These are phyloP conservation scores for Coemansia sp. DNA, from an alignment of 192 early-diverging fungal genomes.

Conservation along the genomic window DNA sequence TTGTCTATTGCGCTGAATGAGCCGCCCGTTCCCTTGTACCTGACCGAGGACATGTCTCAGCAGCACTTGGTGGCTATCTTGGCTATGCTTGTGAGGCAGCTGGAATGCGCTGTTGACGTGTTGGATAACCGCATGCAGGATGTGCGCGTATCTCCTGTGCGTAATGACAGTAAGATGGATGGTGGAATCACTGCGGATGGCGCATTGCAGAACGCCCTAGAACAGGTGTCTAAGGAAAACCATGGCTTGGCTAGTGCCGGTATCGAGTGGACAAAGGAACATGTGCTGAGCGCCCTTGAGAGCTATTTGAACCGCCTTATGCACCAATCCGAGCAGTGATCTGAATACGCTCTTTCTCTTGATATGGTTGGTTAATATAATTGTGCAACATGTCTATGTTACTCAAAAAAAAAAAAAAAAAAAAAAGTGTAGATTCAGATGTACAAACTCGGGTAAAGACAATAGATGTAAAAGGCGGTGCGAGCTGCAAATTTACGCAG, in stretches of 20 bases:
- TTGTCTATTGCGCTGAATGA: constrained; percentile 43
- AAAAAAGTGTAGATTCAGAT: not conserved
- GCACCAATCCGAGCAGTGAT: not conserved
- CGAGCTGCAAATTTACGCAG: constrained; percentile 42
- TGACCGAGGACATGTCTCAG: constrained; percentile 50
- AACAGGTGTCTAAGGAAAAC: constrained; percentile 25
- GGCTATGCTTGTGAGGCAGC: constrained; percentile 47
- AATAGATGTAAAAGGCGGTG: constrained; percentile 12
- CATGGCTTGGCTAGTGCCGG: constrained; percentile 3
- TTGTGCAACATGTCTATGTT: not conserved
- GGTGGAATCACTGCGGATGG: constrained; percentile 13
- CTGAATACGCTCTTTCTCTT: not conserved
- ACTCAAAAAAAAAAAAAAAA: no score
- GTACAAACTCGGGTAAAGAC: not conserved
- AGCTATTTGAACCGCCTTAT: constrained; percentile 23
- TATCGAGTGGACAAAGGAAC: constrained; percentile 48
- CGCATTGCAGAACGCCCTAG: constrained; percentile 32
- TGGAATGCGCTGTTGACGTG: constrained; percentile 43
- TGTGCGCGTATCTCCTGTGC: not conserved
- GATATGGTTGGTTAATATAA: no score
- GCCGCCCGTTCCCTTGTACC: constrained; percentile 46
- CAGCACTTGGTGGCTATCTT: constrained; percentile 36
- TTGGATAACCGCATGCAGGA: constrained; percentile 25
- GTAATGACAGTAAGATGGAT: constrained; percentile 48
- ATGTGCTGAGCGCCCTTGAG: constrained; percentile 38